These are phyloP conservation scores for Monilinia aucupariae DNA, from an alignment of 2,329 filamentous ascomycete genomes.

Conservation along the genomic window DNA sequence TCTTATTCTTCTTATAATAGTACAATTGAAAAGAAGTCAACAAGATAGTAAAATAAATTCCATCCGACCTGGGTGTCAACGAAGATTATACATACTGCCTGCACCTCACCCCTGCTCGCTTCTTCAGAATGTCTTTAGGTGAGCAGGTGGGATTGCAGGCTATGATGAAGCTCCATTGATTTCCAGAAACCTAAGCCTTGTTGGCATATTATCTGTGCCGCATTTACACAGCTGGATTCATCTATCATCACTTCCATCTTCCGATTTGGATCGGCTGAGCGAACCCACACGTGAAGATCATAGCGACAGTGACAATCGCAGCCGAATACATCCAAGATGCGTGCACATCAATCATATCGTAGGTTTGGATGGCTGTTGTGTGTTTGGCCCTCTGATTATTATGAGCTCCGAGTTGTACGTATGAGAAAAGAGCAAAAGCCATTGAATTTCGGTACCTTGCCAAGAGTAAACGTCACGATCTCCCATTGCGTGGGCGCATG, in stretches of 20 bases:
- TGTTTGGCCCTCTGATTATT: too few species aligned
- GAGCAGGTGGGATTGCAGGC: constrained; percentile 8
- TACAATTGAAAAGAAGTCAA: background rate
- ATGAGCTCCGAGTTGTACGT: background rate
- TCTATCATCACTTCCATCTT: background rate
- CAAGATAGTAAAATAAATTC: background rate
- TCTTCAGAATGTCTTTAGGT: constrained; percentile 4
- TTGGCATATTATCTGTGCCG: background rate
- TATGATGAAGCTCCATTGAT: background rate
- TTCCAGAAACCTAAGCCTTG: constrained; percentile 5
- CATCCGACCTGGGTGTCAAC: background rate
- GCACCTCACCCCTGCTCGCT: background rate
- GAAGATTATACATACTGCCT: background rate
- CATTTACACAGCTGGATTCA: constrained; percentile 8
- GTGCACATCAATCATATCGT: background rate
- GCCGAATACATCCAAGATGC: background rate
- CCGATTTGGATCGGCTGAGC: background rate
- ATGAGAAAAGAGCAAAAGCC: background rate
- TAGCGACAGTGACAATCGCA: background rate
- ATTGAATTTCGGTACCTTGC: background rate
- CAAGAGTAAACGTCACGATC: too few species aligned
- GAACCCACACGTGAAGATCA: background rate
- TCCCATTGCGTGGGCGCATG: background rate
- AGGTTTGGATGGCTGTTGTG: background rate
- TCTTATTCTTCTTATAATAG: background rate